These are phyloP conservation scores for Flaveria floridana DNA, from an alignment of 140 eudicot species.

Conservation along the genomic window DNA sequence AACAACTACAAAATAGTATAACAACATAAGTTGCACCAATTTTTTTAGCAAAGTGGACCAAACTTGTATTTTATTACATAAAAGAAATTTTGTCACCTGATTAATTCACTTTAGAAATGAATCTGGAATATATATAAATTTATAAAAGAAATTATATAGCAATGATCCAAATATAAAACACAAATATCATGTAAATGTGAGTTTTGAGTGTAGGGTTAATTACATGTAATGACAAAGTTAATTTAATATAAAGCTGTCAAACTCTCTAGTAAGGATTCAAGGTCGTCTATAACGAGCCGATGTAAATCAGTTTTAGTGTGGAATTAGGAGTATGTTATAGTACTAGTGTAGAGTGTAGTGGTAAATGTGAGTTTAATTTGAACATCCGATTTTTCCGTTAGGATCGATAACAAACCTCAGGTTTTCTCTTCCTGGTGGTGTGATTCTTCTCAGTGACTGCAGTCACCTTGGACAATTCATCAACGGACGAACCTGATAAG, in stretches of 20 bases:
- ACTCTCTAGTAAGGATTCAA: no score
- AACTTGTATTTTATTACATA: background rate
- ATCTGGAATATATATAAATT: no score
- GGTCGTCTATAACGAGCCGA: no score
- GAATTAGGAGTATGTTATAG: no score
- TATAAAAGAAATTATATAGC: no score
- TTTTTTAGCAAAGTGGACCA: background rate
- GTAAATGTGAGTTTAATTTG: background rate
- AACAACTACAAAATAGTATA: background rate
- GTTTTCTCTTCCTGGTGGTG: constrained; percentile 32
- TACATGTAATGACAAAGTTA: no score
- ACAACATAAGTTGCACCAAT: background rate
- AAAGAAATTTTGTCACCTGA: no score
- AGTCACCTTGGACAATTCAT: constrained; percentile 34
- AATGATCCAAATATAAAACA: background rate
- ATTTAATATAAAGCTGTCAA: no score
- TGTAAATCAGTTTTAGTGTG: no score
- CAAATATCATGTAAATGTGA: background rate
- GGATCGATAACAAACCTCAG: constrained; percentile 27
- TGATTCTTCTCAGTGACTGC: constrained; percentile 16
- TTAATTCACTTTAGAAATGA: no score
- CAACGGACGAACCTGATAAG: constrained; percentile 33
- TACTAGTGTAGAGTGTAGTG: no score
- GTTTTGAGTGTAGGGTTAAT: no score
- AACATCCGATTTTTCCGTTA: background rate